These are phyloP conservation scores for Russula brevipes DNA, from an alignment of 768 basidiomycete genomes.

Conservation along the genomic window DNA sequence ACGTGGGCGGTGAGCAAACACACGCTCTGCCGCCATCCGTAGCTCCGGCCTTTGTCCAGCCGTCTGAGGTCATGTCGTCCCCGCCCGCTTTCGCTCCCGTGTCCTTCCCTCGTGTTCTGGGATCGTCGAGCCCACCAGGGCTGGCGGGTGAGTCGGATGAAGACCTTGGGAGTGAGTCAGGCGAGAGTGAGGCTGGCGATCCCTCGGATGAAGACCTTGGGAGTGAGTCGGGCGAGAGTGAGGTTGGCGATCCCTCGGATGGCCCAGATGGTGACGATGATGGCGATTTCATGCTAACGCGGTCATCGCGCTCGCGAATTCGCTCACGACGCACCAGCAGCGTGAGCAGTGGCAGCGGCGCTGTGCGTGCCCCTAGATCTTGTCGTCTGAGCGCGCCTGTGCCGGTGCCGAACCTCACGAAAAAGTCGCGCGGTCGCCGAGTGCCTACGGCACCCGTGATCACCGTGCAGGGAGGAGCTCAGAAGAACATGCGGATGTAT, in stretches of 20 bases:
- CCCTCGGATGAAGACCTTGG: conserved; percentile 19
- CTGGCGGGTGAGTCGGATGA: conserved; percentile 21
- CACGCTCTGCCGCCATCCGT: background rate
- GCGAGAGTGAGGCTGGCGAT: too few relatives aligned
- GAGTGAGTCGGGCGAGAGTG: conserved; percentile 24
- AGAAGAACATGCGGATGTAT: conserved; percentile 41
- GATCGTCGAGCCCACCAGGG: conserved; percentile 24
- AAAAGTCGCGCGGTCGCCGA: conserved; percentile 73
- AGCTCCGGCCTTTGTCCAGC: conserved; percentile 11
- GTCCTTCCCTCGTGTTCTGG: conserved; percentile 13
- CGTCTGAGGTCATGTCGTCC: conserved; percentile 20
- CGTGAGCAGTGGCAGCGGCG: conserved; percentile 21
- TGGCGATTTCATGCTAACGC: conserved; percentile 17
- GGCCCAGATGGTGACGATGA: conserved; percentile 16
- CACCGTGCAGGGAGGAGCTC: conserved; percentile 27
- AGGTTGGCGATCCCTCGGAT: conserved; percentile 17
- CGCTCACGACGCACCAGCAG: conserved; percentile 22
- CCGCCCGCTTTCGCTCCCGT: conserved; percentile 3
- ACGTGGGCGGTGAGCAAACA: too few relatives aligned
- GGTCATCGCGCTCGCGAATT: background rate
- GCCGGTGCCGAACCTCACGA: conserved; percentile 72
- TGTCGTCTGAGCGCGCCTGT: conserved; percentile 48
- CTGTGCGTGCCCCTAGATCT: conserved; percentile 27
- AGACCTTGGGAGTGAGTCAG: too few relatives aligned
- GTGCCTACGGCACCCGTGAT: conserved; percentile 51